Percentiles rank a stretch among this genome's conserved stretches.
Conservation (phyloP, 768 basidiomycete species). For the Pleurotus giganteus region DNA sequence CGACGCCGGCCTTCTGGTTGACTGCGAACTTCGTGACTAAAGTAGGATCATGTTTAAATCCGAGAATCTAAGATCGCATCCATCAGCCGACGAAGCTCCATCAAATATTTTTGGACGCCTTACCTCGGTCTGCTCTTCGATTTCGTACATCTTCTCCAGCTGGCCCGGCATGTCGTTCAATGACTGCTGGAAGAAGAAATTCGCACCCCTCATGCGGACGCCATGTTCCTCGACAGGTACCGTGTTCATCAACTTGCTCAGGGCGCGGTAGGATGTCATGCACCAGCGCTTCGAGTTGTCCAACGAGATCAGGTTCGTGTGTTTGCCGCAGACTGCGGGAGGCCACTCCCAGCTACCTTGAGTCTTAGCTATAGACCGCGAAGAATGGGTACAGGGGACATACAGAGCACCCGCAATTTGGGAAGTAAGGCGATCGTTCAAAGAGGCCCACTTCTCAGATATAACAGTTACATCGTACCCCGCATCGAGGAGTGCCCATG, state of each 20-base stretch:
- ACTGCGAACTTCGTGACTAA: conserved; percentile 25
- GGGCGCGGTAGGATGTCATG: conserved; percentile 33
- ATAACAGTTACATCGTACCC: conserved; percentile 33
- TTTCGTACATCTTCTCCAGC: conserved; percentile 28
- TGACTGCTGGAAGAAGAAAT: conserved; percentile 31
- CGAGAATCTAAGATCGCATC: conserved; percentile 18
- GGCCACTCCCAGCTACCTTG: conserved; percentile 39
- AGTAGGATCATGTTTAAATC: conserved; percentile 19
- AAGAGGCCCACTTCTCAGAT: conserved; percentile 22
- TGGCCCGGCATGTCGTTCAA: conserved; percentile 24
- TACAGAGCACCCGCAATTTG: conserved; percentile 27
- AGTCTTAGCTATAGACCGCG: too few species aligned
- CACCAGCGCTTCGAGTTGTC: conserved; percentile 32
- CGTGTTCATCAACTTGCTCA: conserved; percentile 20
- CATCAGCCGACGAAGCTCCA: not conserved
- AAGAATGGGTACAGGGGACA: conserved; percentile 9
- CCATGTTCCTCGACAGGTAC: conserved; percentile 24
- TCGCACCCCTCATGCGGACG: conserved; percentile 29
- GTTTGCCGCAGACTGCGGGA: conserved; percentile 37
- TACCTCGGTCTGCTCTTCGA: conserved; percentile 10
- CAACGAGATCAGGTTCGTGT: conserved; percentile 32
- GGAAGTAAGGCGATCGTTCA: conserved; percentile 18
- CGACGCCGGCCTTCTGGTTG: conserved; percentile 26
- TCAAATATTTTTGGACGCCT: not conserved
- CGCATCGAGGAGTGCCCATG: conserved; percentile 31